Percentiles rank a stretch among this genome's conserved stretches.
Evolutionary conservation across 1,284 basidiomycete genomes (phyloP).

Genomic region (Mycosarcoma mackinlayi): DNA sequence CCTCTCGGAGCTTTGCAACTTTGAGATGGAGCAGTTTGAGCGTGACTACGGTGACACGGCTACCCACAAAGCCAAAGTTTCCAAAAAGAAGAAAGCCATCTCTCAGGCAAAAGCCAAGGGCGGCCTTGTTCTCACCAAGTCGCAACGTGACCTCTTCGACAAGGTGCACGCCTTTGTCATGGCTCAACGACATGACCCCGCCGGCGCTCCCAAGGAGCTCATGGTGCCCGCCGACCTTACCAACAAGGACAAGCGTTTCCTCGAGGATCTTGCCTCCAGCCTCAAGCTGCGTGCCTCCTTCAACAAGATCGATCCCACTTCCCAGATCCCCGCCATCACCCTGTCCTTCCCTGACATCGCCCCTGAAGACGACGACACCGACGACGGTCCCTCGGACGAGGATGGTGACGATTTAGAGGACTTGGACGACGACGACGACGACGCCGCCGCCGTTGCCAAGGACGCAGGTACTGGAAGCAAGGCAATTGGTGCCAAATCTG

Average conservation of each 20-base stretch:
- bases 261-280: slow-evolving; percentile 52
- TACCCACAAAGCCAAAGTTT: slow-evolving; percentile 61
- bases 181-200: slow-evolving; percentile 80
- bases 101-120: slow-evolving; percentile 80
- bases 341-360: slow-evolving; percentile 47
- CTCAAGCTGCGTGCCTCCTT: slow-evolving; percentile 57
- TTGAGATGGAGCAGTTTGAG: slow-evolving; percentile 90
- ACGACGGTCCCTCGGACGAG: slow-evolving; percentile 34
- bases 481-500: slow-evolving; percentile 18
- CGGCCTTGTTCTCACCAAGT: slow-evolving; percentile 39
- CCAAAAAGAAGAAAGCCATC: slow-evolving; percentile 75
- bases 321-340: slow-evolving; percentile 54
- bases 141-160: slow-evolving; percentile 43
- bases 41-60: slow-evolving; percentile 86
- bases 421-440: slow-evolving; percentile 50
- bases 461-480: slow-evolving; percentile 57
- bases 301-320: slow-evolving; percentile 62
- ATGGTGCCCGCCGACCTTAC: slow-evolving; percentile 45
- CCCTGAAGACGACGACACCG: slow-evolving; percentile 33
- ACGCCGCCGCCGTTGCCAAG: slow-evolving; percentile 72
- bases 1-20: slow-evolving; percentile 84
- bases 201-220: slow-evolving; percentile 50
- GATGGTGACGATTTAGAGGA: slow-evolving; percentile 45
- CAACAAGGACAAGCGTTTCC: slow-evolving; percentile 54
- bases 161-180: slow-evolving; percentile 80